Evolutionary conservation across 2,329 filamentous ascomycete species (phyloP), one percentile per base, ranked within the genome.

Genomic region (Scedosporium boydii): DNA sequence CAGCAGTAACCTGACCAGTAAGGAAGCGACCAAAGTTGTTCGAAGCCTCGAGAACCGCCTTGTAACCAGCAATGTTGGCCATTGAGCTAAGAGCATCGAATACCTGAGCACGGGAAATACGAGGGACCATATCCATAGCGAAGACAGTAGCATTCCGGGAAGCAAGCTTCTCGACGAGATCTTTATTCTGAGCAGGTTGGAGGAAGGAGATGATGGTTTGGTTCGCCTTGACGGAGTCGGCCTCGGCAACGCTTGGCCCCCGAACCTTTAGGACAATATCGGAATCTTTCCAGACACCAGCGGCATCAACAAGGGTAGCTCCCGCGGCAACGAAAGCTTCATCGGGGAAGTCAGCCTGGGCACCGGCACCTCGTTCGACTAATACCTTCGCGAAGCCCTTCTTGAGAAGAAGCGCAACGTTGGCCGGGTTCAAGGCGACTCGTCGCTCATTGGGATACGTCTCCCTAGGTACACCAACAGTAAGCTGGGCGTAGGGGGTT

Each of bases 21-120:
- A 96, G 76, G 70, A 96, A 96, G 56, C 91, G 86, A 60, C 91
- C 91, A 74, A 96, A 96, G 66, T 89, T 86, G 74, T 96, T 96
- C 14, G 90, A 93, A 1, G 91, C 92, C 73, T 96, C 91, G 53
- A 96, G 78, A 1, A 96, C 90, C 48, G 91, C 92, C 74, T 96
- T 96, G 77, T 96, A 96, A 0, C 92, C 92, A 23, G 91, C 90
- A 76, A 96, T 96, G 69, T 96, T 96, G 64, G 92, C 91, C 92
- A 96, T 96, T 9, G 90, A 95, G 73, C 90, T 92, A 62, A 96
- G 80, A 0, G 91, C 91, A 74, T 96, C 91, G 69, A 96, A 96
- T 0, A 90, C 87, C 72, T 96, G 92, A 1, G 92, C 91, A 57
- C 92, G 85, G 1, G 91, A 96, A 68, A 96, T 96, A 48, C 92